Evolutionary conservation across 1,284 basidiomycete genomes (phyloP).

Genomic region (Clitocybe nebularis): DNA sequence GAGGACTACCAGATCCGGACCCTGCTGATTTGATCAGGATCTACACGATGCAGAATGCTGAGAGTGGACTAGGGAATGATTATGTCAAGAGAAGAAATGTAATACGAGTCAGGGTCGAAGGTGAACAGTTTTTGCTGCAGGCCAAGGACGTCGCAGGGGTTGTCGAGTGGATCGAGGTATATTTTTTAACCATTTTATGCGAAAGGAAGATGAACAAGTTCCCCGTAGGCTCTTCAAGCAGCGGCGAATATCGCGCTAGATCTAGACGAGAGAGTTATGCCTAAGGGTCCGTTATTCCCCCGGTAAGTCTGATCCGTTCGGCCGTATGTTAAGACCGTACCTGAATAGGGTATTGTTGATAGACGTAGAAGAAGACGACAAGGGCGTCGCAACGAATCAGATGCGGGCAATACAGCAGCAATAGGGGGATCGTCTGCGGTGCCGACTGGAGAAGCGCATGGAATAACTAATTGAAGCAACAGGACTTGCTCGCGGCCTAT

Average conservation of each 20-base stretch:
- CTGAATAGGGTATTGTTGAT: conserved; percentile 7
- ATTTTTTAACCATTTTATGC: too few relatives aligned
- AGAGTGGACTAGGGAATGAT: conserved; percentile 92
- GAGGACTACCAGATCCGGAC: conserved; percentile 30
- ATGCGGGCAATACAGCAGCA: too few relatives aligned
- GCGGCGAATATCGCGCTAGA: conserved; percentile 92
- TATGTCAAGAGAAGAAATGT: conserved; percentile 94
- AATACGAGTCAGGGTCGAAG: conserved; percentile 89
- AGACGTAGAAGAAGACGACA: conserved; percentile 39
- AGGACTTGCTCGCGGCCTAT: too few relatives aligned
- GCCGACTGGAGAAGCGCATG: too few relatives aligned
- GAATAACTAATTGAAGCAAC: too few relatives aligned
- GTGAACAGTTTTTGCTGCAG: conserved; percentile 96
- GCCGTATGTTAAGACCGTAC: conserved; percentile 2
- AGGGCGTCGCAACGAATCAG: neutral
- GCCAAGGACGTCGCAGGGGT: conserved; percentile 82
- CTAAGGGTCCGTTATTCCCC: conserved; percentile 77
- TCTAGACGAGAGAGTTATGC: conserved; percentile 87
- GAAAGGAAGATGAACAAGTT: too few relatives aligned
- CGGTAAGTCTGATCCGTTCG: conserved; percentile 41
- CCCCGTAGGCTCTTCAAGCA: conserved; percentile 76
- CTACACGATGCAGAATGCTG: conserved; percentile 89
- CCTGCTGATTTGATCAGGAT: conserved; percentile 46
- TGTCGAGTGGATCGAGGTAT: conserved; percentile 95
- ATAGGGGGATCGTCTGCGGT: neutral